A percentile compares a stretch with the other conserved stretches of the same genome.
Evolutionary conservation across 2,329 filamentous ascomycete genomes (phyloP).

Genomic region (Neonectria neomacrospora): DNA sequence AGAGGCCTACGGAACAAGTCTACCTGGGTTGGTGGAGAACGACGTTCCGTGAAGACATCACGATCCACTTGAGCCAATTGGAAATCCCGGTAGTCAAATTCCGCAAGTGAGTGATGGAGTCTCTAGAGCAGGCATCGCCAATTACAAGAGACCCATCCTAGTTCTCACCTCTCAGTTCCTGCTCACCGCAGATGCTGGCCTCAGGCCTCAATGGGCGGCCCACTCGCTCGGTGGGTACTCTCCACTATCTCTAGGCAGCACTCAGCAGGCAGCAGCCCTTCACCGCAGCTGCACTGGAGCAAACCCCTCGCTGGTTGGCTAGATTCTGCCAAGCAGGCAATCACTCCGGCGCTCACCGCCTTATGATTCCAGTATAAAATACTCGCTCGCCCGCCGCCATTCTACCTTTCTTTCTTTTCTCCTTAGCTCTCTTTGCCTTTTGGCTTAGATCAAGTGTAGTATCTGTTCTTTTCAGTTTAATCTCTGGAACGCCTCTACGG

Average conservation of each 20-base stretch:
- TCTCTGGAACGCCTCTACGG: slow-evolving; percentile 85
- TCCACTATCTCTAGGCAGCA: background rate
- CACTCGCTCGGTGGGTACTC: slow-evolving; percentile 17
- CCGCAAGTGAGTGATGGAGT: slow-evolving; percentile 9
- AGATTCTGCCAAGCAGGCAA: slow-evolving; percentile 35
- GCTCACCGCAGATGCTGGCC: background rate
- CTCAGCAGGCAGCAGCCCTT: slow-evolving; percentile 6
- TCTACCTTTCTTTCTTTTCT: slow-evolving; percentile 47
- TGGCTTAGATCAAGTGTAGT: slow-evolving; percentile 93
- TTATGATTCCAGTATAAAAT: slow-evolving; percentile 42
- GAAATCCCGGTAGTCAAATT: background rate
- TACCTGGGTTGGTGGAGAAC: background rate
- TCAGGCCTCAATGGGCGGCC: background rate
- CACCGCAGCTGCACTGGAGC: slow-evolving; percentile 7
- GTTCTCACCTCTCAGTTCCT: background rate
- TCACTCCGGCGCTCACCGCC: slow-evolving; percentile 35
- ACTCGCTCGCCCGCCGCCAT: slow-evolving; percentile 25
- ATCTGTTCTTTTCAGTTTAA: slow-evolving; percentile 98
- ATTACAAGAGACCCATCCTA: background rate
- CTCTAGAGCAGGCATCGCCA: background rate
- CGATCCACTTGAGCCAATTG: background rate
- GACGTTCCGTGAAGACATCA: background rate
- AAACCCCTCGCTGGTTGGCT: slow-evolving; percentile 12
- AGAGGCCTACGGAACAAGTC: background rate
- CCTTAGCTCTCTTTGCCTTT: slow-evolving; percentile 61